phyloP scores from a whole-genome alignment of 108 stramenopile species.

The Discostella stelligeroides region DNA sequence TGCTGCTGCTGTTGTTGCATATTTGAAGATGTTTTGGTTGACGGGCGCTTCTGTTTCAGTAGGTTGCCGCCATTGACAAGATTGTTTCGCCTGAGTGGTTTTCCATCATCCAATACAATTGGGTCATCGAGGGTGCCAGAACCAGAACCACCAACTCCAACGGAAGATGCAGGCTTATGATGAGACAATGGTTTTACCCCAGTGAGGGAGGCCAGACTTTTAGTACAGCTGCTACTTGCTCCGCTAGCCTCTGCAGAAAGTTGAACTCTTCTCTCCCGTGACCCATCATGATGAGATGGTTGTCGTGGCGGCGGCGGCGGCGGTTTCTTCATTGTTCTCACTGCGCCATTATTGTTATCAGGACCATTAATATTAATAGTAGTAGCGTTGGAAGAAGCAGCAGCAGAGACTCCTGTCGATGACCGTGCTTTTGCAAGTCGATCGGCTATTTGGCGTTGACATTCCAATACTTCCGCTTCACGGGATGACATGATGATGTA shows the following conservation, averaged over 20 bases:
- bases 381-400: not conserved
- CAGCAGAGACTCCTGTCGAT: not conserved
- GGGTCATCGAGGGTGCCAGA: slow-evolving; percentile 1
- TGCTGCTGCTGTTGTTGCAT: not conserved
- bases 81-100: not conserved
- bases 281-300: too few species aligned
- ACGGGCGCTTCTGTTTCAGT: not conserved
- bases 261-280: not conserved
- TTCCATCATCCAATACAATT: slow-evolving; percentile 2
- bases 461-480: slow-evolving; percentile 17
- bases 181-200: not conserved
- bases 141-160: not conserved
- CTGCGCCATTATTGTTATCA: too few species aligned
- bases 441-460: slow-evolving; percentile 27
- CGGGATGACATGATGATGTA: slow-evolving; percentile 15
- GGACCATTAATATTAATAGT: too few species aligned
- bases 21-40: not conserved
- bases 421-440: not conserved
- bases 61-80: slow-evolving; percentile 4
- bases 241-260: not conserved
- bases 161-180: not conserved
- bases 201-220: not conserved
- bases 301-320: not conserved
- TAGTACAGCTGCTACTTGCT: not conserved
- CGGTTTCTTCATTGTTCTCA: not conserved